A percentile compares a stretch with the other conserved stretches of the same genome.
Conservation (phyloP, 2,329 filamentous ascomycete genomes). For the Aspergillus udagawae region DNA sequence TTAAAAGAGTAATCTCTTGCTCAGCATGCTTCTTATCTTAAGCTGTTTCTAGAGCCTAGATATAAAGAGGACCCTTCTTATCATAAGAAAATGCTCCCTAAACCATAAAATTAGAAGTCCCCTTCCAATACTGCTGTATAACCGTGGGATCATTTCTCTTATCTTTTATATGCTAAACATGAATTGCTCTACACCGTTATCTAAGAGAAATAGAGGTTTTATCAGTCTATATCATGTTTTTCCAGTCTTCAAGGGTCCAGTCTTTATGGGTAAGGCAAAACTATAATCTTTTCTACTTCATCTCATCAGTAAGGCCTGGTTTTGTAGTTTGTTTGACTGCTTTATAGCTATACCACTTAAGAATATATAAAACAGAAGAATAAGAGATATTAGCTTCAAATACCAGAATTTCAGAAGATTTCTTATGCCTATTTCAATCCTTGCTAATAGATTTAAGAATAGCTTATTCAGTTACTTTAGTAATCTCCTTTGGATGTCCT, state of each 20-base stretch:
- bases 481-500: background rate
- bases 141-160: background rate
- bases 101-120: background rate
- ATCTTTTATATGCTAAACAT: background rate
- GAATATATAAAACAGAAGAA: background rate
- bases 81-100: background rate
- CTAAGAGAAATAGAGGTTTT: background rate
- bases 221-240: background rate
- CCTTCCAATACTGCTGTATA: background rate
- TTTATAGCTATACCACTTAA: background rate
- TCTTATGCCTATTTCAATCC: background rate
- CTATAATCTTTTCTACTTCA: background rate
- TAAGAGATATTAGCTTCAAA: background rate
- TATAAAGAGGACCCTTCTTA: background rate
- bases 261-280: background rate
- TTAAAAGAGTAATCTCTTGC: background rate
- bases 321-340: background rate
- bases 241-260: background rate
- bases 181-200: background rate
- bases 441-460: background rate
- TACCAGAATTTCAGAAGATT: background rate
- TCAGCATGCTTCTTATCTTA: background rate
- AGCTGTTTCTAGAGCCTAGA: background rate
- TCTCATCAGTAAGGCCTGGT: background rate
- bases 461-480: background rate